Evolutionary conservation across 2,329 filamentous ascomycete genomes (phyloP), one percentile per base, ranked within the genome.

Genomic region (Apiospora malaysiana): DNA sequence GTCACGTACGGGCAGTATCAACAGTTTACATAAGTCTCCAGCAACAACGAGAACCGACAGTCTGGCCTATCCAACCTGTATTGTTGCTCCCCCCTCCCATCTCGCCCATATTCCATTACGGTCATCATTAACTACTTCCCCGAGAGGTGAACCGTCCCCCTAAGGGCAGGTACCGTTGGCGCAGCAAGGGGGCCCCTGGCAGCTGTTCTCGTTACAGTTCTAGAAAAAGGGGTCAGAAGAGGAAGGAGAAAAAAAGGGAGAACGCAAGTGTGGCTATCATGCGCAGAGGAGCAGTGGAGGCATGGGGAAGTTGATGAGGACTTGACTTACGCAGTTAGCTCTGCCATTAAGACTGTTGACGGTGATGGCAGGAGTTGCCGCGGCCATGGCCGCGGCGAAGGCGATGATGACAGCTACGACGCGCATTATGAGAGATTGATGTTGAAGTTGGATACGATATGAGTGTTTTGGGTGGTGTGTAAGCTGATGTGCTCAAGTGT

Each of bases 131-230:
- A n/a, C 23, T 8, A 3, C 9, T 14, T 23, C 2, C 45, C 27
- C 25, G 16, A 18, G 49, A 10, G 8, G 2, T 40, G 18, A 5
- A 7, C 43, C 40, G 21, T 21, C 6, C 9, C 2, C n/a, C 9
- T 18, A 67, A 12, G 42, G 42, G 46, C 69, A 70, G 16, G 46
- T 68, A 40, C 69, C 69, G 23, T 70, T 70, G 45, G 69, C 69
- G 42, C 69, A 70, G 65, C 69, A 70, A 8, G 69, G 21, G 4
- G 69, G 69, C 0, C 69, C 69, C 4, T 67, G 25, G 10, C 69
- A 70, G 21, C 10, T 21, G 46, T 40, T 63, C 46, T 70, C 69
- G 65, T 70, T 18, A 37, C 69, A 70, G 14, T 25, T 43, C 69
- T 70, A 43, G 23, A 2, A 2, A 2, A 40, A 3, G 4, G 49